Conservation (phyloP, 2,329 filamentous ascomycete species). For the Microdochium paspali region DNA sequence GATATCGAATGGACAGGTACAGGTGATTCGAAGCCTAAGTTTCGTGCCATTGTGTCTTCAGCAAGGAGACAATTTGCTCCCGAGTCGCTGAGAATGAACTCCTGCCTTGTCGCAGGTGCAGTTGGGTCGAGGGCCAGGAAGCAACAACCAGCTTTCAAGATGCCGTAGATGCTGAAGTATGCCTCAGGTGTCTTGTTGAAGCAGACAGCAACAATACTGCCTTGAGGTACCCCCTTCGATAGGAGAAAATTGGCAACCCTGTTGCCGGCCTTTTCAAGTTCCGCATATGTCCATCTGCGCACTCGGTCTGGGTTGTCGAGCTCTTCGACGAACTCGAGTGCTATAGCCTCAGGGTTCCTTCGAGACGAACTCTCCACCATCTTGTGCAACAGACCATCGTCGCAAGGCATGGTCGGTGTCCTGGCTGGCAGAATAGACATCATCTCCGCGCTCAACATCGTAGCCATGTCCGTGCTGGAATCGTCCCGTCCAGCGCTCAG, state of each 20-base stretch:
- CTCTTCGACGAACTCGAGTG: conserved; percentile 64
- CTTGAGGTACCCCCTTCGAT: conserved; percentile 35
- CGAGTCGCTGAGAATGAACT: conserved; percentile 72
- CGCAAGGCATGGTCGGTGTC: conserved; percentile 43
- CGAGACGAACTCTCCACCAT: conserved; percentile 61
- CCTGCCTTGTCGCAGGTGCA: conserved; percentile 62
- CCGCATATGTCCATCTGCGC: conserved; percentile 61
- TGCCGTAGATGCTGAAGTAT: conserved; percentile 72
- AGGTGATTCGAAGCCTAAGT: conserved; percentile 22
- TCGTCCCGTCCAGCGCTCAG: conserved; percentile 30
- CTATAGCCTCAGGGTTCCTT: conserved; percentile 46
- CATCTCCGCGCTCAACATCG: conserved; percentile 20
- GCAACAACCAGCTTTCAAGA: conserved; percentile 72
- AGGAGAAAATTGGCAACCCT: conserved; percentile 58
- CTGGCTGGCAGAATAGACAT: conserved; percentile 60
- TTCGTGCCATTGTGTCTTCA: conserved; percentile 17
- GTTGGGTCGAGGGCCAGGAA: conserved; percentile 74
- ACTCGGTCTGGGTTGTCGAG: conserved; percentile 38
- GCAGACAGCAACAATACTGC: conserved; percentile 62
- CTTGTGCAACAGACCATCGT: conserved; percentile 59
- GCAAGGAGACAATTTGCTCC: conserved; percentile 54
- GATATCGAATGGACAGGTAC: conserved; percentile 23
- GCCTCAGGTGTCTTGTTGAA: conserved; percentile 82
- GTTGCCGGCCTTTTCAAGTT: conserved; percentile 65
- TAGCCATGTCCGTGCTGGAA: background rate